Conservation (phyloP, 1,139 yeast species). For the Pneumocystis murina region DNA sequence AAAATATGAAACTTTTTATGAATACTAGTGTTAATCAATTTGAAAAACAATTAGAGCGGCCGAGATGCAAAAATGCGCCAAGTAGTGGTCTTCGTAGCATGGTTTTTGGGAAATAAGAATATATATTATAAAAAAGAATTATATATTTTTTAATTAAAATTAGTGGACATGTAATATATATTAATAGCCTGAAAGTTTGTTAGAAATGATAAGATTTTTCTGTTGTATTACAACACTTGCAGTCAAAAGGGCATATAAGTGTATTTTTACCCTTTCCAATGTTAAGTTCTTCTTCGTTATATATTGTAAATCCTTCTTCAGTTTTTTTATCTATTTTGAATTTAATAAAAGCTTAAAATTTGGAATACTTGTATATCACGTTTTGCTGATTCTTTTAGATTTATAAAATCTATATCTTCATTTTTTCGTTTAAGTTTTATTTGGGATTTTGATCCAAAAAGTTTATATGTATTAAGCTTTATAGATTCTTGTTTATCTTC, state of each 20-base stretch:
- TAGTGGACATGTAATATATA: background rate
- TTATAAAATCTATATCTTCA: background rate
- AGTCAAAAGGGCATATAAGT: background rate
- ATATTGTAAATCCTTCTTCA: background rate
- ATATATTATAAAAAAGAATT: background rate
- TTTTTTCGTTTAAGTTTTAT: background rate
- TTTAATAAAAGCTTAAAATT: background rate
- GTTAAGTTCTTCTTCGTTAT: background rate
- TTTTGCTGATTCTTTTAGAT: background rate
- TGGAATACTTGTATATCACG: background rate
- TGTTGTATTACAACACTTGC: background rate
- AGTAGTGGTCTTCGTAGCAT: background rate
- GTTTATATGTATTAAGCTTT: background rate
- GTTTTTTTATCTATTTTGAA: background rate
- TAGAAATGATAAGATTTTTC: background rate
- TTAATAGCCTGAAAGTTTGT: background rate
- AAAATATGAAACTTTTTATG: background rate
- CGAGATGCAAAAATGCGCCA: background rate
- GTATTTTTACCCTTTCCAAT: background rate
- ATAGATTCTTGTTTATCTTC: background rate
- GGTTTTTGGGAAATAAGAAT: background rate
- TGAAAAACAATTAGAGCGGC: background rate
- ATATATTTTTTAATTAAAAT: background rate
- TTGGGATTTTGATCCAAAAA: background rate
- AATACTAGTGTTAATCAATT: background rate